Evolutionary conservation across 1,284 basidiomycete species (phyloP).

Genomic region (Gomphus bonarii): DNA sequence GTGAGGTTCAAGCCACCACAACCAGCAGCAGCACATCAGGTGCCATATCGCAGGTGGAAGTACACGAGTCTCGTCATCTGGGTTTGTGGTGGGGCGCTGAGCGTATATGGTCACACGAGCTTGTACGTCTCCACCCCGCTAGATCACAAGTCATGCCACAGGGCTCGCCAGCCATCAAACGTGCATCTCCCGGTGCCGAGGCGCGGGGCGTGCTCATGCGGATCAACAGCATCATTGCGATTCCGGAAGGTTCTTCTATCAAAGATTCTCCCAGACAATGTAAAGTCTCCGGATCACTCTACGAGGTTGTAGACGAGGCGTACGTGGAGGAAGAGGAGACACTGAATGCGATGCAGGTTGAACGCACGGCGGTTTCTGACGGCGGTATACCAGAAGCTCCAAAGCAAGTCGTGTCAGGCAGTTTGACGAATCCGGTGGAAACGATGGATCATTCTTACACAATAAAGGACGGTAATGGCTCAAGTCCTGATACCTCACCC

Average conservation of each 20-base stretch:
- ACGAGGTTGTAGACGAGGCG: slow-evolving; percentile 61
- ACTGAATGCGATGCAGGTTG: slow-evolving; percentile 4
- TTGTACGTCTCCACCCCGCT: slow-evolving; percentile 67
- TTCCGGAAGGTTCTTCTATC: slow-evolving; percentile 38
- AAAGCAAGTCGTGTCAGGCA: not conserved
- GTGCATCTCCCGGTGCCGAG: slow-evolving; percentile 51
- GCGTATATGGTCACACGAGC: slow-evolving; percentile 79
- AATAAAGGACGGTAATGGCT: not conserved
- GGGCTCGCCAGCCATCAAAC: slow-evolving; percentile 44
- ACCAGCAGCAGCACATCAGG: too few species aligned
- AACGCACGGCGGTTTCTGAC: slow-evolving; percentile 3
- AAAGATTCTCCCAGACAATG: slow-evolving; percentile 46
- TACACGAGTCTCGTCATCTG: slow-evolving; percentile 53
- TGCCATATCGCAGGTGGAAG: slow-evolving; percentile 13
- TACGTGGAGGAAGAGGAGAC: slow-evolving; percentile 37
- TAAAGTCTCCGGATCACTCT: slow-evolving; percentile 55
- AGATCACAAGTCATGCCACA: slow-evolving; percentile 53
- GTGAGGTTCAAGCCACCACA: slow-evolving; percentile 23
- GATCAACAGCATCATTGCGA: slow-evolving; percentile 27
- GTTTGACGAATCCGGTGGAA: not conserved
- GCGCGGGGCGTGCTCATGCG: slow-evolving; percentile 58
- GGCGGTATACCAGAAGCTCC: not conserved
- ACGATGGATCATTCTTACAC: not conserved
- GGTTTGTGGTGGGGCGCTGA: slow-evolving; percentile 86
- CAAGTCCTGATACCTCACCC: not conserved